These are phyloP conservation scores for Multifurca ochricompacta DNA, from an alignment of 768 basidiomycete species.

Conservation along the genomic window DNA sequence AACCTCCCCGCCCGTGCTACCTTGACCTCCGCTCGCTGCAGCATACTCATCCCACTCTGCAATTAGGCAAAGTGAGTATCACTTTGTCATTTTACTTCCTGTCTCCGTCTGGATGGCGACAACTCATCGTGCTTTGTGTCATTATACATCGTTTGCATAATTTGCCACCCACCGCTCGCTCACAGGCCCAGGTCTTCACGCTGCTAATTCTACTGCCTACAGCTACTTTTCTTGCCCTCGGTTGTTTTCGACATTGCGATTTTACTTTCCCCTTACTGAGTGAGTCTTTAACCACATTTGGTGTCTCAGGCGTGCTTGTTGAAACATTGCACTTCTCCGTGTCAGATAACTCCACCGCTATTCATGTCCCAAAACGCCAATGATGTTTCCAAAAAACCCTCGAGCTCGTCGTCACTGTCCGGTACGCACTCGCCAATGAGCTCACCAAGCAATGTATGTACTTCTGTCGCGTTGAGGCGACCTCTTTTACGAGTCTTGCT, in stretches of 20 bases:
- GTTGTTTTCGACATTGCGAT: conserved; percentile 3
- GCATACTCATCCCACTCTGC: not conserved
- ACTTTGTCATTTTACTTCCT: not conserved
- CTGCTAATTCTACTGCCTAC: not conserved
- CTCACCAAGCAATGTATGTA: conserved; percentile 51
- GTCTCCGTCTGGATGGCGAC: not conserved
- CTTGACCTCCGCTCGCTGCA: conserved; percentile 1
- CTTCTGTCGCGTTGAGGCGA: not conserved
- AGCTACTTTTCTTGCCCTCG: not conserved
- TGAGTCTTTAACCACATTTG: not conserved
- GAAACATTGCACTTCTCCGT: conserved; percentile 6
- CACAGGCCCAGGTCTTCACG: not conserved
- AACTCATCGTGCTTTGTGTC: not conserved
- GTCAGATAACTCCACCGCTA: conserved; percentile 8
- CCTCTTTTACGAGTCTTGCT: conserved; percentile 10
- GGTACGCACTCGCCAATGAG: conserved; percentile 52
- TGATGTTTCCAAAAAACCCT: conserved; percentile 49
- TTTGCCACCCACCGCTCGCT: not conserved
- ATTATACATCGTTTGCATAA: not conserved
- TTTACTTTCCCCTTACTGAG: not conserved
- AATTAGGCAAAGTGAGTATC: conserved; percentile 8
- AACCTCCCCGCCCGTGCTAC: conserved; percentile 6
- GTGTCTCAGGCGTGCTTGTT: not conserved
- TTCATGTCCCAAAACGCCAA: conserved; percentile 28
- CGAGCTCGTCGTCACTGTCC: conserved; percentile 61